Percentiles rank a stretch among this genome's conserved stretches.
phyloP scores from a whole-genome alignment of 2,329 filamentous ascomycete species.

The Xylariales sp. region DNA sequence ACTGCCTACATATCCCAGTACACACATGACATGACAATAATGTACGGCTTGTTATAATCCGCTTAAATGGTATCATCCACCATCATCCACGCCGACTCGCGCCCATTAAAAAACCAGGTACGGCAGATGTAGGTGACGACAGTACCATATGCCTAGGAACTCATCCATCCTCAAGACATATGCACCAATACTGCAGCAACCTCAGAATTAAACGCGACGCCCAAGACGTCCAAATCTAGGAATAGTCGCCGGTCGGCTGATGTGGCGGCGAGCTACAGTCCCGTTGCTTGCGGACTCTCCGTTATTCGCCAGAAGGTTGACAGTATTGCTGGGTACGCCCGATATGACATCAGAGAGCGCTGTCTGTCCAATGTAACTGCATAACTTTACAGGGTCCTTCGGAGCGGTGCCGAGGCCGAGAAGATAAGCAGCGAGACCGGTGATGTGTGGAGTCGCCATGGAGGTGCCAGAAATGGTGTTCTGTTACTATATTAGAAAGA shows the following conservation, averaged over 20 bases:
- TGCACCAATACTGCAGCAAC: too few species aligned
- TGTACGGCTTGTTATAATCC: too few species aligned
- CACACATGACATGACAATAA: too few species aligned
- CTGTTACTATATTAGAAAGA: constrained; percentile 25
- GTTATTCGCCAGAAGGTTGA: constrained; percentile 32
- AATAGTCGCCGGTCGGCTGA: constrained; percentile 15
- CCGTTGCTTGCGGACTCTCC: constrained; percentile 9
- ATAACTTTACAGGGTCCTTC: constrained; percentile 36
- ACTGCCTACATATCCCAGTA: too few species aligned
- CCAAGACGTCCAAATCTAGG: too few species aligned
- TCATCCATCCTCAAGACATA: too few species aligned
- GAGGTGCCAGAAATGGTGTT: constrained; percentile 52
- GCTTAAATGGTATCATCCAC: too few species aligned
- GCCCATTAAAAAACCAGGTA: too few species aligned
- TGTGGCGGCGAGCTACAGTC: neutral
- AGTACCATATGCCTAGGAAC: too few species aligned
- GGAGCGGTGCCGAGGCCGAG: constrained; percentile 31
- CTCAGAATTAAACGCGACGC: too few species aligned
- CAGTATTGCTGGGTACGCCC: constrained; percentile 27
- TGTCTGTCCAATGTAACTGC: constrained; percentile 35
- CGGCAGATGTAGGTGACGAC: too few species aligned
- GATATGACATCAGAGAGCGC: constrained; percentile 34
- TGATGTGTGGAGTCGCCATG: constrained; percentile 58
- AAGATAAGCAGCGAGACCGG: constrained; percentile 58
- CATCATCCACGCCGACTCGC: too few species aligned